Base-by-base conservation (phyloP, 2,329 filamentous ascomycete genomes). In the Cladosporium sp. region DNA sequence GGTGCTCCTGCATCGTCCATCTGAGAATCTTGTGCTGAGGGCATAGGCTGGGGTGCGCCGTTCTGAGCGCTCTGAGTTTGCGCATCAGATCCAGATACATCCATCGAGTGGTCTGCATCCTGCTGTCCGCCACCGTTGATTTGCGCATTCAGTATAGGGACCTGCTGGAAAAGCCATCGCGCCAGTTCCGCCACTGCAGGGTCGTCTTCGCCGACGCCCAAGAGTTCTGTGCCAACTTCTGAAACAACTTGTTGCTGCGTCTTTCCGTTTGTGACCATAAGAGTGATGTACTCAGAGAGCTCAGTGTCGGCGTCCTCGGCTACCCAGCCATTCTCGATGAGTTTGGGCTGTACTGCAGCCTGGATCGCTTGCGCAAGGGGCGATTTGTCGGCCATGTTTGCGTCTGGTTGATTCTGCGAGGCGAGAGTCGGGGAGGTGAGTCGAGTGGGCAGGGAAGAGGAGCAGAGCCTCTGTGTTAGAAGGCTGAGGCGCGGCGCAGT, bases 211-310 rank as follows among this genome's bases (percentile, higher is more conserved):
- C 88, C 88, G 5, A 97, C 85, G 65, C 88, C 88, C 2, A 99
- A 86, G 50, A 99, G 85, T 73, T 99, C 95, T 69, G 89, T 90
- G 1, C 93, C 91, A 16, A 99, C 87, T 77, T 99, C 95, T 52
- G 87, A 83, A 11, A 93, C 91, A 70, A 99, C 94, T 76, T 97
- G 90, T 60, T 93, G 88, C 77, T 96, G 90, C 4, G 91, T 93
- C 79, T 97, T 97, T 73, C 93, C 92, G 80, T 97, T 98, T 68
- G 92, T 92, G 35, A 99, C 86, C 94, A 98, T 97, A 69, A 98
- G 87, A 66, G 98, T 90, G 71, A 99, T 95, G 81, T 98, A 99
- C 81, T 99, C 95, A 67, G 93, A 90, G 67, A 99, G 86, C 44
- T 92, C 91, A 28, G 89, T 89, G 78, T 94, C 92, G 74, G 88